Percentiles rank a stretch among this genome's conserved stretches.
phyloP scores from a whole-genome alignment of 257 asterid genomes.

The Nicotiana sylvestris region DNA sequence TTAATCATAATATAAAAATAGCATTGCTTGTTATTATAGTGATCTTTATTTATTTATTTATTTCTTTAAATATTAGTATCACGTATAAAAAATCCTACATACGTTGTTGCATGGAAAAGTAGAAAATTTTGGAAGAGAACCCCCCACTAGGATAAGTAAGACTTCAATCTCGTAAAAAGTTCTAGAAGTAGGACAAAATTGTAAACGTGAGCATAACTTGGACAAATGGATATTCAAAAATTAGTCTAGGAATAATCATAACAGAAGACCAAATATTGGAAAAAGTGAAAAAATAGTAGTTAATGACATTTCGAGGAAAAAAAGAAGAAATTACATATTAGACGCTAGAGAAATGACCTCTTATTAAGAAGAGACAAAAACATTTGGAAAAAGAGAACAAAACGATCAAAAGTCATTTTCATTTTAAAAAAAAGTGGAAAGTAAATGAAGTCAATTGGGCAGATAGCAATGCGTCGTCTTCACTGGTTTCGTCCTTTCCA shows the following conservation, averaged over 20 bases:
- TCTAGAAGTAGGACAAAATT: neutral
- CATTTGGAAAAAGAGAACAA: neutral
- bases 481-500: neutral
- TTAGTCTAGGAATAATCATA: neutral
- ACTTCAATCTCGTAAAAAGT: neutral
- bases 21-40: too few relatives aligned
- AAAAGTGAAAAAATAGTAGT: neutral
- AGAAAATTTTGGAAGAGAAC: neutral
- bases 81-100: too few relatives aligned
- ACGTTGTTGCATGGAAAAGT: neutral
- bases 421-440: neutral
- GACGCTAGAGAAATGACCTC: neutral
- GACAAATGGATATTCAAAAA: neutral
- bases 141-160: neutral
- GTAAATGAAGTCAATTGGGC: neutral
- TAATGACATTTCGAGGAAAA: neutral
- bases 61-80: too few relatives aligned
- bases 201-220: neutral
- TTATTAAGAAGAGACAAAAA: neutral
- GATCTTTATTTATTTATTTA: too few relatives aligned
- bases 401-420: neutral
- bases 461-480: neutral
- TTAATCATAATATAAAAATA: too few relatives aligned
- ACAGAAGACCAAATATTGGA: too few relatives aligned
- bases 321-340: neutral